A percentile compares a stretch with the other conserved stretches of the same genome.
These are phyloP conservation scores for Lipomyces spencermartinsiae DNA, from an alignment of 805 yeast genomes.

Conservation along the genomic window DNA sequence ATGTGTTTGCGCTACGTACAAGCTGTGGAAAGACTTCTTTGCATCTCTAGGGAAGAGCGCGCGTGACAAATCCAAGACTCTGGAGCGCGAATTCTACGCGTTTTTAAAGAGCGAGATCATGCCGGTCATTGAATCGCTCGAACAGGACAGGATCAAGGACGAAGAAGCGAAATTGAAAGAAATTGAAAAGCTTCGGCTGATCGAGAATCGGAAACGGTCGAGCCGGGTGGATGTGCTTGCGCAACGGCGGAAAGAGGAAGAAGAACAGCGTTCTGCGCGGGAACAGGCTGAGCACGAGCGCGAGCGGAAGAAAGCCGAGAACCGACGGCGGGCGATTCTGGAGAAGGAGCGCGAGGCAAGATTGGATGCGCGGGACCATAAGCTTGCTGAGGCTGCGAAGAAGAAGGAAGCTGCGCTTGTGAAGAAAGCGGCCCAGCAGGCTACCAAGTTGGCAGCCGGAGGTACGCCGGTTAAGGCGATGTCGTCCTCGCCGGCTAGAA, in stretches of 20 bases:
- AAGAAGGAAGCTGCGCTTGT: conserved; percentile 24
- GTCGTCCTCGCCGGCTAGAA: conserved; percentile 8
- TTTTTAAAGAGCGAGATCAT: conserved; percentile 40
- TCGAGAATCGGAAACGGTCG: conserved; percentile 46
- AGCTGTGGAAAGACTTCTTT: conserved; percentile 42
- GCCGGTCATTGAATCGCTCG: conserved; percentile 45
- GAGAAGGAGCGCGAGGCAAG: conserved; percentile 31
- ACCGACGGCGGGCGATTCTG: conserved; percentile 24
- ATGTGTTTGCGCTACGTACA: conserved; percentile 45
- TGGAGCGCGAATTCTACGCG: conserved; percentile 36
- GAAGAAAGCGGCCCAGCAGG: conserved; percentile 30
- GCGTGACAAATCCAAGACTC: conserved; percentile 25
- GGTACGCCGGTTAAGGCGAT: conserved; percentile 9
- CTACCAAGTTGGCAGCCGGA: conserved; percentile 13
- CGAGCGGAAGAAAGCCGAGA: conserved; percentile 26
- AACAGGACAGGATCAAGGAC: conserved; percentile 37
- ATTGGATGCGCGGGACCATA: conserved; percentile 23
- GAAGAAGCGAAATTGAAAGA: conserved; percentile 42
- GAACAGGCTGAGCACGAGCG: conserved; percentile 34
- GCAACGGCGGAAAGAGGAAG: conserved; percentile 38
- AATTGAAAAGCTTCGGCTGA: conserved; percentile 40
- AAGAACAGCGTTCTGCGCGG: conserved; percentile 33
- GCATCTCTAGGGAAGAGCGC: conserved; percentile 34
- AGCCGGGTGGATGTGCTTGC: conserved; percentile 45
- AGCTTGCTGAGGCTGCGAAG: conserved; percentile 31